Evolutionary conservation across 345 rosid genomes (phyloP).

Genomic region (Turnera subulata): DNA sequence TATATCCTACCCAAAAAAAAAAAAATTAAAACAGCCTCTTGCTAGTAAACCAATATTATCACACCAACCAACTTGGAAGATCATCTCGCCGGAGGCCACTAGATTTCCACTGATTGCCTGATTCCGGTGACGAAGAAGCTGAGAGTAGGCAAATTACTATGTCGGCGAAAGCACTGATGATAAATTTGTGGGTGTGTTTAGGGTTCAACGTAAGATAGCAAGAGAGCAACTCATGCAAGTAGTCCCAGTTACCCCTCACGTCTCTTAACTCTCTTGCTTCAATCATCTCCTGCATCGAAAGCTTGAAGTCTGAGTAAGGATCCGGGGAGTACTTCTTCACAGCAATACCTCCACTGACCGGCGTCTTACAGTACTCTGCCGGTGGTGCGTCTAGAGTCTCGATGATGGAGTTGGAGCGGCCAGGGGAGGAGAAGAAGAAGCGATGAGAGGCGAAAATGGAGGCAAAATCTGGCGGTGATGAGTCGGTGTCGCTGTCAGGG

Average conservation of each 20-base stretch:
- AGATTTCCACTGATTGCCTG: constrained; percentile 10
- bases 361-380: neutral
- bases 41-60: neutral
- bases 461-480: constrained; percentile 50
- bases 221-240: constrained; percentile 61
- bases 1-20: no score
- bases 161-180: constrained; percentile 76
- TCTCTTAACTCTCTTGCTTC: constrained; percentile 57
- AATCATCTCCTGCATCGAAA: constrained; percentile 90
- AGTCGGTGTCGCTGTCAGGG: constrained; percentile 17
- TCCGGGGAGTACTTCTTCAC: constrained; percentile 64
- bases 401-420: constrained; percentile 77
- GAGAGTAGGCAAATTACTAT: constrained; percentile 46
- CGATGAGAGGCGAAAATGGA: constrained; percentile 79
- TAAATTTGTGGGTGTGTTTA: constrained; percentile 57
- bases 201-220: constrained; percentile 76
- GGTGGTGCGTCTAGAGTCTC: constrained; percentile 35
- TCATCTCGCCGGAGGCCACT: constrained; percentile 11
- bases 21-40: no score
- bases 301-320: constrained; percentile 69
- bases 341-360: constrained; percentile 48
- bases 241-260: constrained; percentile 52
- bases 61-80: neutral
- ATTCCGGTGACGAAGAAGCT: constrained; percentile 18
- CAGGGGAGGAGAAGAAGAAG: constrained; percentile 91